A percentile compares a stretch with the other conserved stretches of the same genome.
Evolutionary conservation across 352 stramenopile genomes (phyloP).

Genomic region (Elongisporangium anandrum): DNA sequence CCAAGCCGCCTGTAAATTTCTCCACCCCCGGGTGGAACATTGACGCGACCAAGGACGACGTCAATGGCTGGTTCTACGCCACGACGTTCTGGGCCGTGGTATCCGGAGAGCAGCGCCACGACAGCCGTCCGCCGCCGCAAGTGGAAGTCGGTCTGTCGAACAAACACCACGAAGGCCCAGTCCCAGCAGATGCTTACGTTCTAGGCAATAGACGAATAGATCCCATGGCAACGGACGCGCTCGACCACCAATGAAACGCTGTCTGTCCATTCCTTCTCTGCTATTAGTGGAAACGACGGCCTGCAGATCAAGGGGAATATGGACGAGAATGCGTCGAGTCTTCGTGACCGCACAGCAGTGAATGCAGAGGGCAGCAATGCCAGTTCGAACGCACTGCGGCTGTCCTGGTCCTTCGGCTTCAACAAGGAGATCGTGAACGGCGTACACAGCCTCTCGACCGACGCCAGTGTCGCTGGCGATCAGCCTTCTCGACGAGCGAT

Average conservation of each 20-base stretch:
- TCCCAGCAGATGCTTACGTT: neutral
- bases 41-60: slow-evolving; percentile 22
- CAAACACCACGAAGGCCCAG: neutral
- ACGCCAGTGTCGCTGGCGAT: neutral
- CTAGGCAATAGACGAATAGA: neutral
- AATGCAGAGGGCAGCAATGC: neutral
- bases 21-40: slow-evolving; percentile 20
- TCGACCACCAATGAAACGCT: neutral
- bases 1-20: slow-evolving; percentile 14
- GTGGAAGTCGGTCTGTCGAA: slow-evolving; percentile 7
- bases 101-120: slow-evolving; percentile 12
- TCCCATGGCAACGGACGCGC: neutral
- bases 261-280: neutral
- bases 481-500: slow-evolving; percentile 48
- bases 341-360: neutral
- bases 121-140: slow-evolving; percentile 21
- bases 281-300: neutral
- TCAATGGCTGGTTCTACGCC: slow-evolving; percentile 34
- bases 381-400: slow-evolving; percentile 44
- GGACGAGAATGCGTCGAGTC: neutral
- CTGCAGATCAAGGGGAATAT: neutral
- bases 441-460: slow-evolving; percentile 86
- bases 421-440: slow-evolving; percentile 86
- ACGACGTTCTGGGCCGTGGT: slow-evolving; percentile 30
- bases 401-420: slow-evolving; percentile 90